Evolutionary conservation across 2,329 filamentous ascomycete species (phyloP), one percentile per base, ranked within the genome.

Genomic region (Phaeosphaeria sp.): DNA sequence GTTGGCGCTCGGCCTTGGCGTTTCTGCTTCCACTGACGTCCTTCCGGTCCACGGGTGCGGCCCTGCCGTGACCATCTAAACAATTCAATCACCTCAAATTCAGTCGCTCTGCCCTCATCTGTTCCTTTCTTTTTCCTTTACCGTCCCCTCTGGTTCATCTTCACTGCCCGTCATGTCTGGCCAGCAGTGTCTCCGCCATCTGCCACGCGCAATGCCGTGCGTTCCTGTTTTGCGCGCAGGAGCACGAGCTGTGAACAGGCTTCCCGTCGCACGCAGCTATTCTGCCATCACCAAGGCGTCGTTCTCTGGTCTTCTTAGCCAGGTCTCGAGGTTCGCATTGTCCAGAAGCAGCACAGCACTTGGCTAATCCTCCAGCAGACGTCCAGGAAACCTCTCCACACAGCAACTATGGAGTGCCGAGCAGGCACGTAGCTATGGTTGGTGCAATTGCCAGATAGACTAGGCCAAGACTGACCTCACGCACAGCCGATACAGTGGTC

Each of bases 401-500:
- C 64, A 64, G 44, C 72, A 63, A 52, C 58, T 66, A n/a, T 66
- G 68, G 52, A 59, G 59, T 52, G 54, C 73, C 62, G 67, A 72
- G 46, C 74, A 76, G 61, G 71, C 66, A 53, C 70, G 76, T 60
- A 73, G 57, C 58, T 78, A 78, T 71, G 75, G 72, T 74, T 30
- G 27, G 51, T 25, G 25, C 21, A 41, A 30, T 62, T 58, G 42
- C 50, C 27, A 1, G 42, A 21, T 4, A 33, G 20, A 5, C 1
- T 30, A 18, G 13, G 17, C 47, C 18, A 13, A 18, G 3, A 42
- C 56, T 64, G 36, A 64, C 52, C 17, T 53, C 6, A 17, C 6
- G 3, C 42, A 33, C 60, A 72, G 93, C 93, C 77, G 92, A 96
- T 74, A 89, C 87, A 67, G 81, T 94, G 63, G 88, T 99, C 78